Base-by-base conservation (phyloP, 176 grass and related monocot genomes). In the Musa schizocarpa region DNA sequence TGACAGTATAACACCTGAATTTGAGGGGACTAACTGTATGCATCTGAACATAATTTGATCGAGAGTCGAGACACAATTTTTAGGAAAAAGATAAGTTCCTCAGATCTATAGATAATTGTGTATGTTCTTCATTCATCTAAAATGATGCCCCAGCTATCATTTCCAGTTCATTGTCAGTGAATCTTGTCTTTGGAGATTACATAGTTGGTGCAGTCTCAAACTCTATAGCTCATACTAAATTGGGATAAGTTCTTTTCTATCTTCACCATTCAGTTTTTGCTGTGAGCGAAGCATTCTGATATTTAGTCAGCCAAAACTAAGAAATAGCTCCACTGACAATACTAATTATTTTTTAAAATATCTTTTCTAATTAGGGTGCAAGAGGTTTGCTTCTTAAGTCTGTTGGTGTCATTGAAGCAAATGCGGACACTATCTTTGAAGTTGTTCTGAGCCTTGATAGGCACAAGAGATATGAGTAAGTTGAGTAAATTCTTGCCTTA, bases 381-480 rank as follows among this genome's bases (percentile, higher is more conserved):
- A 93, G 82, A 83, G 81, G 80, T 57, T 63, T 81, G 74, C 88
- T 97, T 82, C 78, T 93, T 2, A 97, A 93, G 71, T 88, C 93
- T 50, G 90, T 97, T 72, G 90, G 93, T 13, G 84, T 97, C 64
- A 79, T 97, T 77, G 78, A 80, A 65, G 93, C 90, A 78, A 80
- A 92, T 83, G 77, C 79, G 51, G 93, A 97, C 84, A 85, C 80
- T 69, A 84, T 97, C 50, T 97, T 97, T 76, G 93, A 90, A 80
- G 78, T 87, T 56, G 68, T 97, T 82, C 82, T 83, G 64, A 74
- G 65, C 72, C 74, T 83, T 82, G 90, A 97, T 79, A 90, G 77
- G 67, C 83, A 86, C 77, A 90, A 87, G 80, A 82, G 93, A 83
- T 88, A 88, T 1, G 93, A 91, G 93, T 97, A 93, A 96, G 92